Conservation (phyloP, 169 alveolate genomes). For the Plasmodium yoelii region DNA sequence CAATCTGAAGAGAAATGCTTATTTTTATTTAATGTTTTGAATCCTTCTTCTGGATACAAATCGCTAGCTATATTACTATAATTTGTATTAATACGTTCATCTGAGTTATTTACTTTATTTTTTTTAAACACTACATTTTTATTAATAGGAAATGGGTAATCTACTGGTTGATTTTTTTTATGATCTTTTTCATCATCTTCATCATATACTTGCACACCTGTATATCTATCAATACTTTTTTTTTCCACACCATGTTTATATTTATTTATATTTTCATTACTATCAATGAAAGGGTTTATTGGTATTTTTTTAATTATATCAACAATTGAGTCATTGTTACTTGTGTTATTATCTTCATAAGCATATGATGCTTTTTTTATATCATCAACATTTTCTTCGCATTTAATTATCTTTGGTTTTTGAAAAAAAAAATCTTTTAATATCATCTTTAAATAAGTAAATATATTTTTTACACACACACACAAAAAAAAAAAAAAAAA, state of each 20-base stretch:
- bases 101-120: slow-evolving; percentile 68
- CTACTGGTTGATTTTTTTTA: slow-evolving; percentile 17
- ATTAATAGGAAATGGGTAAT: slow-evolving; percentile 46
- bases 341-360: slow-evolving; percentile 16
- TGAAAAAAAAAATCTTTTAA: slow-evolving; percentile 5
- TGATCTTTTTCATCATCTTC: slow-evolving; percentile 44
- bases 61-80: slow-evolving; percentile 62
- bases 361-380: background rate
- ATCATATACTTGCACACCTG: slow-evolving; percentile 56
- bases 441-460: slow-evolving; percentile 22
- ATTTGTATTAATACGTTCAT: slow-evolving; percentile 58
- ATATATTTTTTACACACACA: slow-evolving; percentile 10
- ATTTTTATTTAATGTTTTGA: slow-evolving; percentile 44
- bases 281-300: slow-evolving; percentile 70
- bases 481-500: background rate
- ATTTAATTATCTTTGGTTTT: background rate
- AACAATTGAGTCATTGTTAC: slow-evolving; percentile 30
- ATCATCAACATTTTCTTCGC: slow-evolving; percentile 23
- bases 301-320: slow-evolving; percentile 64
- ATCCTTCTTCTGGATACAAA: slow-evolving; percentile 66
- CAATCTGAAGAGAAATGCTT: slow-evolving; percentile 77
- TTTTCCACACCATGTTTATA: slow-evolving; percentile 59
- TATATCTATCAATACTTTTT: slow-evolving; percentile 43
- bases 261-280: slow-evolving; percentile 70
- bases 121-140: slow-evolving; percentile 45